phyloP scores from a whole-genome alignment of 768 basidiomycete species.

The Lactifluus pinguis region DNA sequence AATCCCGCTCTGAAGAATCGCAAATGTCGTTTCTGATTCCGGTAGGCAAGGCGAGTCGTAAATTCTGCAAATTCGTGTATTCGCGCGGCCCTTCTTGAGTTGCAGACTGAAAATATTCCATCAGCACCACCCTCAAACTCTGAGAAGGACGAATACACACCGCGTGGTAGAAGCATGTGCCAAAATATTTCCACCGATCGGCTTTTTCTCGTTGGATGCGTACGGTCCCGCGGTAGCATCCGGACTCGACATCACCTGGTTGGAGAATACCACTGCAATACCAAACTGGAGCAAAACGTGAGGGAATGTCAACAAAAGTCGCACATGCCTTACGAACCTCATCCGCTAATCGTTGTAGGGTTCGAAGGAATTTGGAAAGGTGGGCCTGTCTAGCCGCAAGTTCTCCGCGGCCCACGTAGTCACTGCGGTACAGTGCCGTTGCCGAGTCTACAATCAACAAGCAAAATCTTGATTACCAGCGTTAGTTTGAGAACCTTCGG shows the following conservation, averaged over 20 bases:
- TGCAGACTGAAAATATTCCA: constrained; percentile 48
- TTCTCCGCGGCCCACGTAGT: constrained; percentile 93
- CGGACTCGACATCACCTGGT: constrained; percentile 99
- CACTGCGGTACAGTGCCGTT: constrained; percentile 90
- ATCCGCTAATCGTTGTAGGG: constrained; percentile 87
- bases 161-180: constrained; percentile 98
- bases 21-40: constrained; percentile 92
- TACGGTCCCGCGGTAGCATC: constrained; percentile 89
- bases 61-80: constrained; percentile 91
- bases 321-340: constrained; percentile 50
- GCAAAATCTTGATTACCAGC: constrained; percentile 60
- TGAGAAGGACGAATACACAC: constrained; percentile 31
- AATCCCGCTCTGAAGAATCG: constrained; percentile 85
- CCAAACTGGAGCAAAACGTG: constrained; percentile 61
- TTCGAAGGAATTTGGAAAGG: constrained; percentile 90
- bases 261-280: constrained; percentile 93
- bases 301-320: not conserved
- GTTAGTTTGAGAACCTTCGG: constrained; percentile 18
- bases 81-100: constrained; percentile 85
- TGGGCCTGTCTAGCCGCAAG: constrained; percentile 92
- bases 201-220: constrained; percentile 90
- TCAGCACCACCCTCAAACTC: not conserved
- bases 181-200: constrained; percentile 98
- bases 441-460: constrained; percentile 94
- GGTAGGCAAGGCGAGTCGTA: constrained; percentile 97